Conservation (phyloP, 148 eudicot species). For the Rhododendron ferrugineum region DNA sequence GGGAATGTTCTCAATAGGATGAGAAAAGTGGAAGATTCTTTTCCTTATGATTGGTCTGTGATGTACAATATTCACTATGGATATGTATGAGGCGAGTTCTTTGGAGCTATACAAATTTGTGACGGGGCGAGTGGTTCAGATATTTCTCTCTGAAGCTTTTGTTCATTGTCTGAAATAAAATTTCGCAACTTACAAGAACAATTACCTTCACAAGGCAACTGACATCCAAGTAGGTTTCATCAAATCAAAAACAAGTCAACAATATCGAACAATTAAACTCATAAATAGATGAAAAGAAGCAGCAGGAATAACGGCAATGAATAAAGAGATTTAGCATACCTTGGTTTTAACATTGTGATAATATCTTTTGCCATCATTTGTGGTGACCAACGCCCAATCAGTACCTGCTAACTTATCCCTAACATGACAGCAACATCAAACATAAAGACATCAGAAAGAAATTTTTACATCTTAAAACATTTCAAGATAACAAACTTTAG, state of each 20-base stretch:
- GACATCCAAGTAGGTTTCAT: not conserved
- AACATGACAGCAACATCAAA: conserved; percentile 4
- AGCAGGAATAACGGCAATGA: not conserved
- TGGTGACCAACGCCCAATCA: conserved; percentile 79
- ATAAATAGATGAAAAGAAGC: not conserved
- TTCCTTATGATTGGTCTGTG: not conserved
- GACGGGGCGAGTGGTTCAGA: not conserved
- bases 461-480: not conserved
- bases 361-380: conserved; percentile 91
- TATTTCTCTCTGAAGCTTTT: not conserved
- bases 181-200: not conserved
- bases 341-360: conserved; percentile 77
- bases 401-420: conserved; percentile 91
- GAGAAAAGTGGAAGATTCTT: not conserved
- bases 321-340: conserved; percentile 34
- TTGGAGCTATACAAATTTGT: not conserved
- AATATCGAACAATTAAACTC: not conserved
- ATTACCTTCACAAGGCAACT: not conserved
- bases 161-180: not conserved
- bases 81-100: not conserved
- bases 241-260: not conserved
- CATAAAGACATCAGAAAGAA: not conserved
- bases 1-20: not conserved
- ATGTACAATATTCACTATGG: not conserved
- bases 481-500: not conserved